phyloP scores from a whole-genome alignment of 176 grass and related monocot species.

The Carex scoparia region DNA sequence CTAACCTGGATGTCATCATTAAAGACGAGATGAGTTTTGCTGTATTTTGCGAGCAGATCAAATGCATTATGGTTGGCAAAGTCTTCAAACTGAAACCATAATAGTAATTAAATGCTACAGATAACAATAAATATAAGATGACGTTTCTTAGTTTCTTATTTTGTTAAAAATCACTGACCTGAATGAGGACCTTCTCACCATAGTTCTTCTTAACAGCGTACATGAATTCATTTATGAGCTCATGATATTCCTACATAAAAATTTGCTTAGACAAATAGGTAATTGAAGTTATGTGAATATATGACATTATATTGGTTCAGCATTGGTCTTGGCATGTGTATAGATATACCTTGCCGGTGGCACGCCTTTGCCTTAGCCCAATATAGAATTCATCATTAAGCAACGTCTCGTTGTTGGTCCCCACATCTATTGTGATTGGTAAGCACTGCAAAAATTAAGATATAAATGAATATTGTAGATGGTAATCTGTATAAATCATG shows the following conservation, averaged over 20 bases:
- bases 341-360: conserved; percentile 66
- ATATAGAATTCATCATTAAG: conserved; percentile 96
- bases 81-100: conserved; percentile 85
- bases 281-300: neutral
- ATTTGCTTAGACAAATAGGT: neutral
- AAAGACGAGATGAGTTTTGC: conserved; percentile 98
- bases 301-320: conserved; percentile 5
- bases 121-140: conserved; percentile 6
- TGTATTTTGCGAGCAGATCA: conserved; percentile 88
- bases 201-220: conserved; percentile 81
- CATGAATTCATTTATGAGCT: conserved; percentile 94
- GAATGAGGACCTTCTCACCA: conserved; percentile 95
- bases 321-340: neutral
- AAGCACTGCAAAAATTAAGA: conserved; percentile 59
- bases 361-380: conserved; percentile 79
- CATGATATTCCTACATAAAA: conserved; percentile 74
- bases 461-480: neutral
- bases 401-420: conserved; percentile 79
- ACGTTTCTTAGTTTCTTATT: neutral
- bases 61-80: conserved; percentile 99
- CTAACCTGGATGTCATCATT: conserved; percentile 99
- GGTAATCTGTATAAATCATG: neutral
- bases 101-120: conserved; percentile 21
- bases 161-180: conserved; percentile 40
- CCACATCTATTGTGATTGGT: conserved; percentile 96